Evolutionary conservation across 495 filamentous ascomycete genomes (phyloP).

Genomic region (Melanomma pulvis-pyrius): DNA sequence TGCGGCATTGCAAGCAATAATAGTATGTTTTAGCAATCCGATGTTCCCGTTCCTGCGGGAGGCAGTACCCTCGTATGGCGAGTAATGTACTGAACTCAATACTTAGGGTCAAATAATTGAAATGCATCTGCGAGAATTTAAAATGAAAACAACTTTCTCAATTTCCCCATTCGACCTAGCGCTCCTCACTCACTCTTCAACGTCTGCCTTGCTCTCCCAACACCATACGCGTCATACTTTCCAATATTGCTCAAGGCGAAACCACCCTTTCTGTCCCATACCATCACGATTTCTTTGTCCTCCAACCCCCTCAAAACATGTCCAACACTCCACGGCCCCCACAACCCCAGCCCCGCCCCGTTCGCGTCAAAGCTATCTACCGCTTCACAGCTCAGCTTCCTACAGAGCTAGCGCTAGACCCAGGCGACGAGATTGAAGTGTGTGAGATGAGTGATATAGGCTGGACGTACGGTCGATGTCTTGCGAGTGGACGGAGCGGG

Average conservation of each 20-base stretch:
- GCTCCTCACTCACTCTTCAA: neutral
- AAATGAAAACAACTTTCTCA: neutral
- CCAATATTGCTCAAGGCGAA: neutral
- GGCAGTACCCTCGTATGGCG: too few species aligned
- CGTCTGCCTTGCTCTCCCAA: neutral
- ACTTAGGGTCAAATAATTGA: too few species aligned
- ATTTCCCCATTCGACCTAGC: neutral
- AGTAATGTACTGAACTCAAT: too few species aligned
- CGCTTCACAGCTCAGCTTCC: neutral
- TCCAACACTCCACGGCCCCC: neutral
- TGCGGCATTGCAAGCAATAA: too few species aligned
- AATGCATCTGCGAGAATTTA: neutral
- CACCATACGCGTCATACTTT: neutral
- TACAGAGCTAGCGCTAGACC: neutral
- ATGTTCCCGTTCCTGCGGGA: too few species aligned
- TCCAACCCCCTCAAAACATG: neutral
- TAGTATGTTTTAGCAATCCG: too few species aligned
- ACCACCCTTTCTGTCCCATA: neutral
- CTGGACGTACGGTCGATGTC: neutral
- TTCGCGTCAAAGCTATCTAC: neutral
- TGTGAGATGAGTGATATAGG: neutral
- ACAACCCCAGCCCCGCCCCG: neutral
- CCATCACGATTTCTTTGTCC: neutral
- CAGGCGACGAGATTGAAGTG: slow-evolving; percentile 5
- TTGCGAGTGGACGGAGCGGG: neutral